phyloP scores from a whole-genome alignment of 2,329 filamentous ascomycete genomes.

The Rasamsonia emersonii region DNA sequence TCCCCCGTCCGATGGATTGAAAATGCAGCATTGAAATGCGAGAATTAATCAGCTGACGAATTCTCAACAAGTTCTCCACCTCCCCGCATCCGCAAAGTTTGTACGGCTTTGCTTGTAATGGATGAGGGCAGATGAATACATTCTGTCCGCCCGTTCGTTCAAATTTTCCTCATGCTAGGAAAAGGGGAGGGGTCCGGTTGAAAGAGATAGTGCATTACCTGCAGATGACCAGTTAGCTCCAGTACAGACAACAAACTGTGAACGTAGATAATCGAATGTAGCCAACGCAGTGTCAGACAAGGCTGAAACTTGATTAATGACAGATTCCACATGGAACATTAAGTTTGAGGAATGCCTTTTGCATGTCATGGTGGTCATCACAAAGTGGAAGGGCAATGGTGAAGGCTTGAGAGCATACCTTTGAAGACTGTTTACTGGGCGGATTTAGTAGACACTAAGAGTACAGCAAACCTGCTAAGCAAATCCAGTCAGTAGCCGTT shows the following conservation, averaged over 20 bases:
- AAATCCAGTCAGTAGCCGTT: not conserved
- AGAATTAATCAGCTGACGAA: constrained; percentile 51
- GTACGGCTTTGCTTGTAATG: constrained; percentile 52
- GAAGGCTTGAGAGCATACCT: constrained; percentile 30
- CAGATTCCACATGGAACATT: constrained; percentile 57
- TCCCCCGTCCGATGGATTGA: not conserved
- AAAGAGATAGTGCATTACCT: constrained; percentile 5
- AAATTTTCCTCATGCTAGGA: constrained; percentile 49
- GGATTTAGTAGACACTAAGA: not conserved
- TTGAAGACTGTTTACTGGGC: constrained; percentile 19
- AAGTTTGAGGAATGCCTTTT: constrained; percentile 63
- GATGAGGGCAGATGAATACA: constrained; percentile 43
- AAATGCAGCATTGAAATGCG: too few relatives aligned
- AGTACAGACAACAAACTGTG: too few relatives aligned
- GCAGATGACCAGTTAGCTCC: constrained; percentile 9
- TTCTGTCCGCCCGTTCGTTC: constrained; percentile 65
- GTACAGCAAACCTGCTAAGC: too few relatives aligned
- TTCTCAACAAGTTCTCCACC: constrained; percentile 58
- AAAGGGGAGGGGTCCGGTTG: constrained; percentile 8
- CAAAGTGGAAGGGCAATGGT: constrained; percentile 23
- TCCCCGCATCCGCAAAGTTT: constrained; percentile 52
- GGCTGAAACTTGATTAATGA: constrained; percentile 58
- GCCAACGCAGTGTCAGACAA: constrained; percentile 48
- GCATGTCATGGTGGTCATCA: constrained; percentile 56
- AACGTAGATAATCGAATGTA: constrained; percentile 11